Conservation (phyloP, 441 rosid species). For the Populus hybrid region DNA sequence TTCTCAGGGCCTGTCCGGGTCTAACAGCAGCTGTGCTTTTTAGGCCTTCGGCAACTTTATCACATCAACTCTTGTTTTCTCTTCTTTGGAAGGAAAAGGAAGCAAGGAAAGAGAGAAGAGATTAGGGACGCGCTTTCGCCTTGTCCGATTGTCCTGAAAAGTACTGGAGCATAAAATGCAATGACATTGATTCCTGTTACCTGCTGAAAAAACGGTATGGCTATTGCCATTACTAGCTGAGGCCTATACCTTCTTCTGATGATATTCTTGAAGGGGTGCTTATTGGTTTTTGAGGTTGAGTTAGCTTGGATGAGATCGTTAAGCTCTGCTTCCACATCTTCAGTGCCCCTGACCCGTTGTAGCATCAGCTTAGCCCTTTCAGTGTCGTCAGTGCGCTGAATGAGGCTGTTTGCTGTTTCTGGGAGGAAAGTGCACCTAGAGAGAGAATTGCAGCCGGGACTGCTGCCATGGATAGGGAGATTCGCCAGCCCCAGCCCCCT, state of each 20-base stretch:
- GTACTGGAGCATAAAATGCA: conserved; percentile 73
- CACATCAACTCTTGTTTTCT: not conserved
- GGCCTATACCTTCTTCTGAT: conserved; percentile 58
- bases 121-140: conserved; percentile 65
- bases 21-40: too few relatives aligned
- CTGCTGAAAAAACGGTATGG: conserved; percentile 73
- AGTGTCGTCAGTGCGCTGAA: conserved; percentile 36
- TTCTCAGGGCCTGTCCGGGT: too few relatives aligned
- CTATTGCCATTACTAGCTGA: conserved; percentile 64
- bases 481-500: conserved; percentile 65
- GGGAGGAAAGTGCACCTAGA: conserved; percentile 59
- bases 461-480: conserved; percentile 59
- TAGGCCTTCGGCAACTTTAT: too few relatives aligned
- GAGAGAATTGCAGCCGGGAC: conserved; percentile 70
- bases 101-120: too few relatives aligned
- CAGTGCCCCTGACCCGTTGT: conserved; percentile 47
- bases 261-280: conserved; percentile 47
- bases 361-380: conserved; percentile 35
- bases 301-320: conserved; percentile 48
- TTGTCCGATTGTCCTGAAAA: conserved; percentile 68
- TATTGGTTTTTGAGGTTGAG: conserved; percentile 37
- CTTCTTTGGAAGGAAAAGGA: not conserved
- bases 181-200: conserved; percentile 71
- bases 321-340: conserved; percentile 48
- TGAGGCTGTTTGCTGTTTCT: conserved; percentile 67